Conservation (phyloP, 192 early-diverging fungal genomes). For the Podila minutissima region DNA sequence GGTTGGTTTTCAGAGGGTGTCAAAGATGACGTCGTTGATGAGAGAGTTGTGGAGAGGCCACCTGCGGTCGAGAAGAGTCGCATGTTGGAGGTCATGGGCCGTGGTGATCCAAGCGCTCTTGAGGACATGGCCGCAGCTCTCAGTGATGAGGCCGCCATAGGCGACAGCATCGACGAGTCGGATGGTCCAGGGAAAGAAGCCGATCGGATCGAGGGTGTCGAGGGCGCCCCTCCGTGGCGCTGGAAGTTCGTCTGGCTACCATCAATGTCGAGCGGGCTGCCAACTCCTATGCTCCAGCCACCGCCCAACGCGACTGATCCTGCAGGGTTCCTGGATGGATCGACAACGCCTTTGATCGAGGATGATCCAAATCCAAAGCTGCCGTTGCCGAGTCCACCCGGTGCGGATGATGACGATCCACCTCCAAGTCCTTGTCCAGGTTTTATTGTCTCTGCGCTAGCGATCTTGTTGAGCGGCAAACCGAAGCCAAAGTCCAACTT, state of each 20-base stretch:
- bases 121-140: not conserved
- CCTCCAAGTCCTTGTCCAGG: not conserved
- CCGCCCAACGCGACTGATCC: not conserved
- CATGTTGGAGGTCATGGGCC: not conserved
- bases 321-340: constrained; percentile 28
- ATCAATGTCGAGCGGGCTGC: not conserved
- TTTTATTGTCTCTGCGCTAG: constrained; percentile 1
- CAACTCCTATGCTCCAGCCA: not conserved
- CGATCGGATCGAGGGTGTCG: not conserved
- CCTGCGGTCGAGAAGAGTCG: not conserved
- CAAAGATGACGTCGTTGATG: not conserved
- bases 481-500: constrained; percentile 21
- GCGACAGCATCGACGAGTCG: not conserved
- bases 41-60: not conserved
- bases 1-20: not conserved
- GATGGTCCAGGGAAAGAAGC: not conserved
- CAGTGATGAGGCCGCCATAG: not conserved
- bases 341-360: constrained; percentile 29
- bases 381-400: not conserved
- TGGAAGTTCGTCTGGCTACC: not conserved
- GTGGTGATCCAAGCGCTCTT: not conserved
- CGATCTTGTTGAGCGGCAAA: constrained; percentile 12
- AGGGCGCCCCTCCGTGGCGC: not conserved
- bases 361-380: constrained; percentile 8
- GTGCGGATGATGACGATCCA: not conserved